Evolutionary conservation across 1,139 yeast genomes (phyloP).

Genomic region (Taphrina wiesneri): DNA sequence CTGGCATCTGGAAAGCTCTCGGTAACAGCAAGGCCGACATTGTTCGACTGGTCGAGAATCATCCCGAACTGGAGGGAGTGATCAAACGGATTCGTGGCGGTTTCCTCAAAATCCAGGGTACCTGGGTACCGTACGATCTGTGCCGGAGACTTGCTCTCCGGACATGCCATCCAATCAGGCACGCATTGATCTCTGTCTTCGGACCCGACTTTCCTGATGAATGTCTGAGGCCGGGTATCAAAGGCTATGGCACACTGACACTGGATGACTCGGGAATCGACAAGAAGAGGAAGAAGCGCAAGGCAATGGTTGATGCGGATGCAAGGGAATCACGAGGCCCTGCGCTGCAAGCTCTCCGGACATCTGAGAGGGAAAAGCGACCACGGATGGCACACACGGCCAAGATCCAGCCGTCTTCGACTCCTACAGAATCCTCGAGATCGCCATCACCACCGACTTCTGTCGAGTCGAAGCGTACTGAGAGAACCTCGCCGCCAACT

Average conservation of each 20-base stretch:
- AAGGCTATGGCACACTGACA: conserved; percentile 68
- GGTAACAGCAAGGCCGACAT: conserved; percentile 72
- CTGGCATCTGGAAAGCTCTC: conserved; percentile 87
- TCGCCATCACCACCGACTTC: not conserved
- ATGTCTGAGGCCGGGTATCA: conserved; percentile 66
- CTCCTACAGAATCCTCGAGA: not conserved
- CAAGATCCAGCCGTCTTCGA: not conserved
- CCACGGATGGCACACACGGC: conserved; percentile 6
- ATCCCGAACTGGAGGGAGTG: conserved; percentile 66
- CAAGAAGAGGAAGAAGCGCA: conserved; percentile 29
- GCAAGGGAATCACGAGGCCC: not conserved
- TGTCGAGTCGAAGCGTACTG: not conserved
- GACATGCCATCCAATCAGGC: conserved; percentile 77
- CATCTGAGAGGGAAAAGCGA: conserved; percentile 1
- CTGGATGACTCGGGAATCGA: conserved; percentile 39
- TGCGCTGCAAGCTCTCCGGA: not conserved
- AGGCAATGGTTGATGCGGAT: not conserved
- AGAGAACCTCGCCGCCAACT: conserved; percentile 8
- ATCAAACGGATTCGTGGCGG: conserved; percentile 87
- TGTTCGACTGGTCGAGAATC: conserved; percentile 68
- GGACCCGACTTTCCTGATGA: conserved; percentile 70
- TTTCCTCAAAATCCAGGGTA: conserved; percentile 87
- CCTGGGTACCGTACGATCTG: conserved; percentile 80
- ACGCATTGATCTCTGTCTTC: conserved; percentile 74
- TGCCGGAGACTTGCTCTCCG: conserved; percentile 69